phyloP scores from a whole-genome alignment of 176 grass and related monocot genomes.

The Rhipidocladum racemiflorum region DNA sequence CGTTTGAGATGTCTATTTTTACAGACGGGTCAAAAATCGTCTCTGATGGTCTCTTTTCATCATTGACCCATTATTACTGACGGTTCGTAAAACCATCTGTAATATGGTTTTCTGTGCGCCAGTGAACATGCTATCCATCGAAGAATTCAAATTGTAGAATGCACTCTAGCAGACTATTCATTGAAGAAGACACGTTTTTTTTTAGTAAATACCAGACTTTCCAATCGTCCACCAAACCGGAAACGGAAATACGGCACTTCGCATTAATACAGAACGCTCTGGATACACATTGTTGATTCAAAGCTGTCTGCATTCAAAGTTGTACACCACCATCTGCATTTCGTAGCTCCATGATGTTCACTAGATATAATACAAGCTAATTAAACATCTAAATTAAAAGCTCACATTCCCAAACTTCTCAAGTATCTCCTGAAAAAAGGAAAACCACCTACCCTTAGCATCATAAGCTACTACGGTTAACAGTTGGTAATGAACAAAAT shows the following conservation, averaged over 20 bases:
- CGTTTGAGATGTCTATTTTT: too few relatives aligned
- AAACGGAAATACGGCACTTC: not conserved
- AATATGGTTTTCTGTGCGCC: too few relatives aligned
- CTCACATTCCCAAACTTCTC: not conserved
- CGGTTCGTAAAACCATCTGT: too few relatives aligned
- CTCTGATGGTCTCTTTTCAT: too few relatives aligned
- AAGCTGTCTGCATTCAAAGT: slow-evolving; percentile 9
- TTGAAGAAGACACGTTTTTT: not conserved
- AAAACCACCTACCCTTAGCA: slow-evolving; percentile 22
- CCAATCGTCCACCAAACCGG: not conserved
- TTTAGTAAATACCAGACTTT: not conserved
- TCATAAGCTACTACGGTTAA: slow-evolving; percentile 32
- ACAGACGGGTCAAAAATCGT: too few relatives aligned
- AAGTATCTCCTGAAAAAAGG: slow-evolving; percentile 10
- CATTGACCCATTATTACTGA: too few relatives aligned
- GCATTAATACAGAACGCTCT: not conserved
- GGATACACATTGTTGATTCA: not conserved
- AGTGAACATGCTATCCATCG: not conserved
- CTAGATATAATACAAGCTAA: slow-evolving; percentile 22
- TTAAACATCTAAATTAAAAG: slow-evolving; percentile 27
- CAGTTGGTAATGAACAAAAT: slow-evolving; percentile 39
- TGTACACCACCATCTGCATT: not conserved
- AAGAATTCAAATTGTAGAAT: not conserved
- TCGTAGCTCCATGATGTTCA: slow-evolving; percentile 8
- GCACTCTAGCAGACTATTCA: not conserved